A percentile compares a stretch with the other conserved stretches of the same genome.
Evolutionary conservation across 331 rosid species (phyloP).

Genomic region (Dryas integrifolia): DNA sequence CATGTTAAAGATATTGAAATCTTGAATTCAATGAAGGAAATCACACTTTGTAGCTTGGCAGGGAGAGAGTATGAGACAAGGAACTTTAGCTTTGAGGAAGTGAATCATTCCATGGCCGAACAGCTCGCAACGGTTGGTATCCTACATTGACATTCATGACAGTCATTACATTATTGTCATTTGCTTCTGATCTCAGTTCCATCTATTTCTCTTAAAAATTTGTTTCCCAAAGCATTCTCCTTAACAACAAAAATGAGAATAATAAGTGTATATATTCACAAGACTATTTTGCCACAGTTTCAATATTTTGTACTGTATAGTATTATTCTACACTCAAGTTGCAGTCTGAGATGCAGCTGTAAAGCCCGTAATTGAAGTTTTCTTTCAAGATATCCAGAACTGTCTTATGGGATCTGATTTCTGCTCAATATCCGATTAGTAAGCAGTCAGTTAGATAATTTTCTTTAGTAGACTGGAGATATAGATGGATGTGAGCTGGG

Average conservation of each 20-base stretch:
- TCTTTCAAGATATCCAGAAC: not conserved
- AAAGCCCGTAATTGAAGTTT: not conserved
- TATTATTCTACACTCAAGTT: not conserved
- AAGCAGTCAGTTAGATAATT: no score
- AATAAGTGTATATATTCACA: not conserved
- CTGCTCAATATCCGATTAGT: not conserved
- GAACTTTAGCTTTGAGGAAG: conserved; percentile 94
- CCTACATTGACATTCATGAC: conserved; percentile 1
- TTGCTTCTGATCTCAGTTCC: conserved; percentile 9
- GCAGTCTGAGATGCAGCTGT: not conserved
- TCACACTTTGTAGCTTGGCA: conserved; percentile 41
- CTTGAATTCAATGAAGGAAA: conserved; percentile 23
- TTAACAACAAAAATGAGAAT: not conserved
- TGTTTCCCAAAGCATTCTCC: not conserved
- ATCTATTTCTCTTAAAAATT: not conserved
- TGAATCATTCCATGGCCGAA: conserved; percentile 85
- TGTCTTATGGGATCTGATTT: not conserved
- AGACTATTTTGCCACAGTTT: not conserved
- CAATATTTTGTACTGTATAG: not conserved
- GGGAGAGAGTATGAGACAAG: conserved; percentile 97
- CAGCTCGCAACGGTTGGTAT: conserved; percentile 67
- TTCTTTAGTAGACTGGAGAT: not conserved
- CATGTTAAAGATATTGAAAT: conserved; percentile 15
- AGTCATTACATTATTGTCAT: not conserved
- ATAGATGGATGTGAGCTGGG: not conserved